Conservation (phyloP, 108 stramenopile species). For the Fistulifera solaris region DNA sequence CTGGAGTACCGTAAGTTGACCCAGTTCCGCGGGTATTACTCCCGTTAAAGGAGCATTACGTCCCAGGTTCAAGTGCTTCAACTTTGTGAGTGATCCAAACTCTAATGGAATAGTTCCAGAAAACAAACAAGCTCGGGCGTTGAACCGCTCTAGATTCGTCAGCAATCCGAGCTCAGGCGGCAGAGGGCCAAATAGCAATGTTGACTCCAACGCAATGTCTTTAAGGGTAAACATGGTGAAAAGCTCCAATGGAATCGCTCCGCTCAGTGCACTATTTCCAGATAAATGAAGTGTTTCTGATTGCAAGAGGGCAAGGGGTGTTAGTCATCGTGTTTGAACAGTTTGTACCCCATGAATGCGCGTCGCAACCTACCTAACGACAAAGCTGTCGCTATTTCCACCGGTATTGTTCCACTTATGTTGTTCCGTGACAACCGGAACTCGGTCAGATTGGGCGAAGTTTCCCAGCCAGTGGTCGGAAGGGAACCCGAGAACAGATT, state of each 20-base stretch:
- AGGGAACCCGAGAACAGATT: background rate
- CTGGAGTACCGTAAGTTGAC: background rate
- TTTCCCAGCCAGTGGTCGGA: background rate
- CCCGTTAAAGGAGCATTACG: background rate
- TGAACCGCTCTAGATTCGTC: conserved; percentile 20
- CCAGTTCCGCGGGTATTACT: background rate
- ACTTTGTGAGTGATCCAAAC: background rate
- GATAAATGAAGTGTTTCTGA: background rate
- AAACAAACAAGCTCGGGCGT: conserved; percentile 4
- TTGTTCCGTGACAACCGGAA: conserved; percentile 7
- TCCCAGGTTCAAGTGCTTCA: conserved; percentile 3
- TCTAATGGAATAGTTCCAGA: conserved; percentile 1
- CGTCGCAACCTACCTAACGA: too few relatives aligned
- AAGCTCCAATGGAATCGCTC: conserved; percentile 1
- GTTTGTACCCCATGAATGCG: too few relatives aligned
- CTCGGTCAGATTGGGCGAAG: background rate
- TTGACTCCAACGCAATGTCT: background rate
- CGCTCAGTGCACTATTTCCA: background rate
- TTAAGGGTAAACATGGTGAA: conserved; percentile 3
- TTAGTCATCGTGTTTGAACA: too few relatives aligned
- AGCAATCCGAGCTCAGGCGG: conserved; percentile 30
- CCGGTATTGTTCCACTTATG: too few relatives aligned
- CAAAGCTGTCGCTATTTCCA: too few relatives aligned
- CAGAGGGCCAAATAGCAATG: conserved; percentile 17
- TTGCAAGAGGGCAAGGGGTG: too few relatives aligned